Evolutionary conservation across 345 rosid species (phyloP).

Genomic region (Euclidium syriacum): DNA sequence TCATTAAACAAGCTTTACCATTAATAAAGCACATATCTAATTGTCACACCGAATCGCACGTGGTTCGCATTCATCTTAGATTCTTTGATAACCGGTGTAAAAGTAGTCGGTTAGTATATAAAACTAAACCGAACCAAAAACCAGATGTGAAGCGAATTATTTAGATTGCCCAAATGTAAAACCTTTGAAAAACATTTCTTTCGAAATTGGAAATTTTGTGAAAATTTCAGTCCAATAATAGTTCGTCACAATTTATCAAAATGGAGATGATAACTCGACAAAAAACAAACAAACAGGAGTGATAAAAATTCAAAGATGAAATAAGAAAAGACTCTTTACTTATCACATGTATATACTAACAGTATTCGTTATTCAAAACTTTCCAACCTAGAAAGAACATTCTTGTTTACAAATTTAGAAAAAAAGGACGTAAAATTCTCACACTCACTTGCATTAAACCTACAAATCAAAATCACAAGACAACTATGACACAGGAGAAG

Average conservation of each 20-base stretch:
- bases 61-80: conserved; percentile 4
- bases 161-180: too few relatives aligned
- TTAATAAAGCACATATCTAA: not conserved
- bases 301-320: not conserved
- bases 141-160: too few relatives aligned
- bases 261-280: too few relatives aligned
- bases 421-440: too few relatives aligned
- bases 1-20: not conserved
- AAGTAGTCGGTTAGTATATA: too few relatives aligned
- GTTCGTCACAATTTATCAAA: too few relatives aligned
- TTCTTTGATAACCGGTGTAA: not conserved
- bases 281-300: too few relatives aligned
- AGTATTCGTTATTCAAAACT: conserved; percentile 2
- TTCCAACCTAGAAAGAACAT: not conserved
- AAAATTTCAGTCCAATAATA: too few relatives aligned
- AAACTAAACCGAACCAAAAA: too few relatives aligned
- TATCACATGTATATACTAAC: not conserved
- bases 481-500: conserved; percentile 38
- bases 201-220: too few relatives aligned
- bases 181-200: too few relatives aligned
- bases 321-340: not conserved
- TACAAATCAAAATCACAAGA: not conserved
- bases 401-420: not conserved
- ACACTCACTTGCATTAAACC: conserved; percentile 15
- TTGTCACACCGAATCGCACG: not conserved